phyloP scores from a whole-genome alignment of 257 asterid genomes.

The Leonotis leonurus region DNA sequence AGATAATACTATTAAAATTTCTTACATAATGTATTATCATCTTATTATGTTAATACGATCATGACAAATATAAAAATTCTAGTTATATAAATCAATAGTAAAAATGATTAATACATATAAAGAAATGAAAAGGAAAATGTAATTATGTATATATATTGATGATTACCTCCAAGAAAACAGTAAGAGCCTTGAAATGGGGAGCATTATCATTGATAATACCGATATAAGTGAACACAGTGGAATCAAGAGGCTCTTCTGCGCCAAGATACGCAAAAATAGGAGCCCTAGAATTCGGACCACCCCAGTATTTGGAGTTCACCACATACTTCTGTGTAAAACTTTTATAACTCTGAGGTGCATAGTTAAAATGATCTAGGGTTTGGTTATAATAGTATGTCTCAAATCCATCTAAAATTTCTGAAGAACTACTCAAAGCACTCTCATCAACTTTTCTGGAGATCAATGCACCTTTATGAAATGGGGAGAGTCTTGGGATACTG shows the following conservation, averaged over 20 bases:
- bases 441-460: neutral
- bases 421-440: neutral
- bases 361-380: slow-evolving; percentile 79
- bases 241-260: slow-evolving; percentile 47
- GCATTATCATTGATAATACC: slow-evolving; percentile 59
- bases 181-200: slow-evolving; percentile 53
- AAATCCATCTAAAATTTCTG: slow-evolving; percentile 16
- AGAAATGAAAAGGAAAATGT: too few species aligned
- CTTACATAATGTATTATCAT: too few species aligned
- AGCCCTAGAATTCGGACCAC: slow-evolving; percentile 35
- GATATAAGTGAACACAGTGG: slow-evolving; percentile 7
- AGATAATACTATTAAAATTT: too few species aligned
- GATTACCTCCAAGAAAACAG: slow-evolving; percentile 61
- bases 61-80: too few species aligned
- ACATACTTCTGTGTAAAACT: slow-evolving; percentile 53
- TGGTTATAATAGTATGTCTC: slow-evolving; percentile 45
- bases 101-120: too few species aligned
- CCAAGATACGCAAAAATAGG: slow-evolving; percentile 72
- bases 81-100: too few species aligned
- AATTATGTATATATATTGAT: neutral
- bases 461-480: neutral
- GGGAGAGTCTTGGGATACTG: slow-evolving; percentile 10
- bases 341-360: slow-evolving; percentile 44
- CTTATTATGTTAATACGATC: too few species aligned
- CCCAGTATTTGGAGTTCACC: slow-evolving; percentile 43